Percentiles rank a stretch among this genome's conserved stretches.
Conservation (phyloP, 345 rosid species). For the Triadica sebifera region DNA sequence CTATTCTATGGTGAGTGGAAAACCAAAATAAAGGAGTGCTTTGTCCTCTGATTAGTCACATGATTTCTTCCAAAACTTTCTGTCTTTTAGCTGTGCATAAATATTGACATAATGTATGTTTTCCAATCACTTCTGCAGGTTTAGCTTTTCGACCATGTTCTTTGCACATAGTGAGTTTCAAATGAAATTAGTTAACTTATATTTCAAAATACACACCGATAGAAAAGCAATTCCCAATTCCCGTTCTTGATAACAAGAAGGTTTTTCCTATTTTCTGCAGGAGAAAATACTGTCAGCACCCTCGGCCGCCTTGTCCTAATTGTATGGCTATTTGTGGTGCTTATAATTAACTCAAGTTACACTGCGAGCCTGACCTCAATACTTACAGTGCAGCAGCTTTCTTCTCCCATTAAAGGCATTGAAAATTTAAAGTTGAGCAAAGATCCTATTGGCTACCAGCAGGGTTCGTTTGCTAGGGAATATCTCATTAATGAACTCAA, state of each 20-base stretch:
- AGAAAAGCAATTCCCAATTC: neutral
- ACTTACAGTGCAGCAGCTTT: conserved; percentile 80
- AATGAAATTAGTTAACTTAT: neutral
- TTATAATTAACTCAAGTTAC: conserved; percentile 84
- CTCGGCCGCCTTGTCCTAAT: conserved; percentile 71
- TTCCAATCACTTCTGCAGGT: conserved; percentile 53
- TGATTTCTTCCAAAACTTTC: too few relatives aligned
- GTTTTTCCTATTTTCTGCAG: conserved; percentile 33
- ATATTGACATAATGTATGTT: neutral
- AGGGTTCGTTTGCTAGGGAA: conserved; percentile 62
- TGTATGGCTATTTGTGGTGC: conserved; percentile 83
- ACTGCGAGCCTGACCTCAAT: conserved; percentile 87
- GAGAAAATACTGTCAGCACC: conserved; percentile 62
- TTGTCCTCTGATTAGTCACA: too few relatives aligned
- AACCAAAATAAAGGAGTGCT: too few relatives aligned
- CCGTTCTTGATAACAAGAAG: neutral
- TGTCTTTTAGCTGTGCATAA: neutral
- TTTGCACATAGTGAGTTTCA: conserved; percentile 76
- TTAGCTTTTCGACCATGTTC: conserved; percentile 94
- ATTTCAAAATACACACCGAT: neutral
- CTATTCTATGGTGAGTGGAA: conserved; percentile 25
- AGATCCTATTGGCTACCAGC: conserved; percentile 77
- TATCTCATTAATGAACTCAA: conserved; percentile 60
- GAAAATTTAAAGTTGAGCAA: conserved; percentile 48
- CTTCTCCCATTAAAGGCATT: conserved; percentile 77